Percentiles rank a stretch among this genome's conserved stretches.
phyloP scores from a whole-genome alignment of 2,329 filamentous ascomycete genomes.

The Aureobasidium namibiae region DNA sequence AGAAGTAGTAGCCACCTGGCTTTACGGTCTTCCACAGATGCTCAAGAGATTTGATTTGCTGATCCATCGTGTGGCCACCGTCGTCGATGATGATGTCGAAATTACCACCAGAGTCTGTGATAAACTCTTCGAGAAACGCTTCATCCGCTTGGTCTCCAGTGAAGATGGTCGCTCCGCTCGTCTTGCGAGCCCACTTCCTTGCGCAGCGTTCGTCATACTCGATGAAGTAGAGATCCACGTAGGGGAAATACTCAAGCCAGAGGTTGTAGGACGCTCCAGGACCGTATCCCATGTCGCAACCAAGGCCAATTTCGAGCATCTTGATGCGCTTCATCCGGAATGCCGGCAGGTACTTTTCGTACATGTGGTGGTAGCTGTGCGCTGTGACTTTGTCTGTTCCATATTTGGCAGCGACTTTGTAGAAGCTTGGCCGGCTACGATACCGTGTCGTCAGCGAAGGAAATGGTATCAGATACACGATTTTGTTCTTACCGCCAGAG shows the following conservation, averaged over 20 bases:
- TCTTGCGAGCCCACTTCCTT: slow-evolving; percentile 28
- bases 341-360: slow-evolving; percentile 31
- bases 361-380: slow-evolving; percentile 35
- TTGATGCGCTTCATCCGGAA: slow-evolving; percentile 29
- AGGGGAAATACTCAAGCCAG: slow-evolving; percentile 34
- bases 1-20: slow-evolving; percentile 26
- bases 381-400: slow-evolving; percentile 34
- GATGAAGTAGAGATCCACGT: slow-evolving; percentile 36
- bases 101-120: slow-evolving; percentile 25
- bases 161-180: slow-evolving; percentile 31
- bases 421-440: slow-evolving; percentile 19
- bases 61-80: slow-evolving; percentile 31
- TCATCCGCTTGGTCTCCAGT: slow-evolving; percentile 33
- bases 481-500: neutral
- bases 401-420: slow-evolving; percentile 30
- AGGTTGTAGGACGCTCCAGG: slow-evolving; percentile 34
- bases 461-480: neutral
- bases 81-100: slow-evolving; percentile 38
- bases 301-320: slow-evolving; percentile 36
- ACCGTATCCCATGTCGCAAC: slow-evolving; percentile 33
- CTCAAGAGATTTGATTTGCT: slow-evolving; percentile 31
- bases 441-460: neutral
- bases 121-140: slow-evolving; percentile 30
- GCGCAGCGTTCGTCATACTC: slow-evolving; percentile 33
- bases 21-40: slow-evolving; percentile 31